Evolutionary conservation across 1,284 basidiomycete genomes (phyloP).

Genomic region (Irpex sp.): DNA sequence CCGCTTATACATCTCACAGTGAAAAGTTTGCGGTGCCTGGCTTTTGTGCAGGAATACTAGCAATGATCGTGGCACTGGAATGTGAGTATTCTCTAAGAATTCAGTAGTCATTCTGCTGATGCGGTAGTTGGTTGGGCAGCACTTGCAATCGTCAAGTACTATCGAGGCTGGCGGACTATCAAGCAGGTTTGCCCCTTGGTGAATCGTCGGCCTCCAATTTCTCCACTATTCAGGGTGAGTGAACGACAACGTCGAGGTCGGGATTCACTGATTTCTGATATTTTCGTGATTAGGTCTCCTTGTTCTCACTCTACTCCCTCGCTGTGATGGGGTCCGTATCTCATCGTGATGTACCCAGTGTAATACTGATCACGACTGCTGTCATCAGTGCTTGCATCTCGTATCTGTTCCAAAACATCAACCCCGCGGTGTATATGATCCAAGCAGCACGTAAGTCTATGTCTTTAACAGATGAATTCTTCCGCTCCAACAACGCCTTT

Average conservation of each 20-base stretch:
- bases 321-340: constrained; percentile 37
- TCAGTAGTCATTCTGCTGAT: background rate
- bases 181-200: constrained; percentile 41
- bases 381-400: constrained; percentile 37
- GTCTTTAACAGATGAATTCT: background rate
- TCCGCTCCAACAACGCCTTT: background rate
- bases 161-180: constrained; percentile 30
- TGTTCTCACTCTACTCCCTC: constrained; percentile 43
- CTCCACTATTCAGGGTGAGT: constrained; percentile 29
- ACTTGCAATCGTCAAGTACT: constrained; percentile 36
- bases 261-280: background rate
- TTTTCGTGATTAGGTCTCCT: constrained; percentile 29
- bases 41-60: constrained; percentile 40
- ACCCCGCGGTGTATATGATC: constrained; percentile 42
- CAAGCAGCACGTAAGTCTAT: constrained; percentile 43
- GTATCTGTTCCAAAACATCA: constrained; percentile 32
- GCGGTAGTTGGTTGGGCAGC: background rate
- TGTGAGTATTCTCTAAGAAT: constrained; percentile 25
- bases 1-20: constrained; percentile 18
- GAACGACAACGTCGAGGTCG: background rate
- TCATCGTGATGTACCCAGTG: constrained; percentile 8
- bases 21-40: constrained; percentile 38
- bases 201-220: constrained; percentile 25
- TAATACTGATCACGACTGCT: background rate
- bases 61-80: constrained; percentile 41